A percentile compares a stretch with the other conserved stretches of the same genome.
Conservation (phyloP, 2,329 filamentous ascomycete genomes). For the Monosporascus sp. region DNA sequence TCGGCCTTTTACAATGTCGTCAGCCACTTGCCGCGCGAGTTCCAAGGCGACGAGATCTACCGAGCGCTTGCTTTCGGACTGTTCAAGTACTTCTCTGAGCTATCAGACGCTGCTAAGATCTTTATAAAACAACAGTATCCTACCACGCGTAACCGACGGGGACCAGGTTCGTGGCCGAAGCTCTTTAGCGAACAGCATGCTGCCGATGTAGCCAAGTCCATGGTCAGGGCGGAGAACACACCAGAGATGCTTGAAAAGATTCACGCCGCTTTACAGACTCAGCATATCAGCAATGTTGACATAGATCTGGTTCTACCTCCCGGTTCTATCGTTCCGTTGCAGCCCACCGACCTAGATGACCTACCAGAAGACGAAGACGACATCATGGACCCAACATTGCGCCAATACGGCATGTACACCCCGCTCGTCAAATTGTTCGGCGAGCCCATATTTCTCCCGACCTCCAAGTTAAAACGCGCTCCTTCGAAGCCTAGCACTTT, state of each 20-base stretch:
- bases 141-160: constrained; percentile 45
- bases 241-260: constrained; percentile 68
- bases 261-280: constrained; percentile 70
- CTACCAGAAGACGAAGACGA: constrained; percentile 60
- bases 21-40: constrained; percentile 82
- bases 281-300: constrained; percentile 79
- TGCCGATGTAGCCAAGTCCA: constrained; percentile 78
- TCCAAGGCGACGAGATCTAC: constrained; percentile 91
- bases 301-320: constrained; percentile 80
- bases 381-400: constrained; percentile 56
- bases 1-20: constrained; percentile 89
- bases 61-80: constrained; percentile 87
- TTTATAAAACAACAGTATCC: constrained; percentile 58
- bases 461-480: constrained; percentile 74
- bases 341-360: constrained; percentile 54
- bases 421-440: constrained; percentile 74
- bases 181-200: constrained; percentile 91
- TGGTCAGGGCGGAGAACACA: constrained; percentile 76
- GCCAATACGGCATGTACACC: constrained; percentile 73
- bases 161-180: constrained; percentile 56
- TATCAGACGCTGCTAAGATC: constrained; percentile 71
- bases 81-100: constrained; percentile 88
- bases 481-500: constrained; percentile 81
- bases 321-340: constrained; percentile 64
- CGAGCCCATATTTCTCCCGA: constrained; percentile 80